phyloP scores from a whole-genome alignment of 306 rosid species.

The Parietaria judaica region DNA sequence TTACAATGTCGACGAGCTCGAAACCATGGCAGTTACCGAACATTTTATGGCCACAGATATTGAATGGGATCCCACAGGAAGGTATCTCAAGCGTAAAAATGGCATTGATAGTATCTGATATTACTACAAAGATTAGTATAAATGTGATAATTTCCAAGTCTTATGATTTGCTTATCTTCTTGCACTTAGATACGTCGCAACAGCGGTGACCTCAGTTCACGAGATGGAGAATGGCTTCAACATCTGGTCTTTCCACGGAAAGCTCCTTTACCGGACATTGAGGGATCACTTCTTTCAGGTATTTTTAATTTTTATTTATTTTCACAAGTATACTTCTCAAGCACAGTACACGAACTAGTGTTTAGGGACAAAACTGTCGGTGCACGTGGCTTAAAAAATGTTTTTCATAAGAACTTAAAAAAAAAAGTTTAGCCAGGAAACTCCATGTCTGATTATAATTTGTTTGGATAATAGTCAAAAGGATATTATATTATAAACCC shows the following conservation, averaged over 20 bases:
- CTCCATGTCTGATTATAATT: no score
- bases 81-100: slow-evolving; percentile 29
- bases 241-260: slow-evolving; percentile 88
- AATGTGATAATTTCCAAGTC: background rate
- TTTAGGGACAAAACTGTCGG: no score
- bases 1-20: slow-evolving; percentile 73
- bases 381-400: no score
- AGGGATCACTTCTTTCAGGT: slow-evolving; percentile 93
- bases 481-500: no score
- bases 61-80: slow-evolving; percentile 94
- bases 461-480: no score
- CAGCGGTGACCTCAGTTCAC: slow-evolving; percentile 82
- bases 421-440: no score
- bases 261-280: slow-evolving; percentile 63
- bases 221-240: slow-evolving; percentile 97
- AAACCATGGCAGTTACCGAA: slow-evolving; percentile 72
- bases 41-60: slow-evolving; percentile 79
- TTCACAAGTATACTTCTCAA: background rate
- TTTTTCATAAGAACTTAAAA: no score
- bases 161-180: background rate
- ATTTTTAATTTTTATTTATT: background rate
- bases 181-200: slow-evolving; percentile 69
- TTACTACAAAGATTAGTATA: no score
- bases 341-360: no score
- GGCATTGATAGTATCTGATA: background rate